These are phyloP conservation scores for Komagataella pseudopastoris DNA, from an alignment of 805 yeast species.

Conservation along the genomic window DNA sequence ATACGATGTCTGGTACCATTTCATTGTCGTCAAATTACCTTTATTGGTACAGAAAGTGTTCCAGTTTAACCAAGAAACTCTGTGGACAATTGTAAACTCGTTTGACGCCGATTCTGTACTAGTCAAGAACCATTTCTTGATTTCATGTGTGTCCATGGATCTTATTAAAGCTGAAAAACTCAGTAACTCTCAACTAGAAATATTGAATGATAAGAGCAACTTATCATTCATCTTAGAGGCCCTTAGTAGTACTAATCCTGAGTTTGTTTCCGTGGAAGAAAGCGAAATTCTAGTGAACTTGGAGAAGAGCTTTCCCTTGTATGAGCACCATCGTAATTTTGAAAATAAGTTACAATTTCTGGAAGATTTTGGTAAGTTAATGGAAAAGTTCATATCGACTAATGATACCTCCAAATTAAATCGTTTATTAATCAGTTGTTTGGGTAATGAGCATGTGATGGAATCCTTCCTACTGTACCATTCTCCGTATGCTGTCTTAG, in stretches of 20 bases:
- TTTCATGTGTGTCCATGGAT: background rate
- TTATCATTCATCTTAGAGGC: background rate
- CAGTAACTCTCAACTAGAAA: background rate
- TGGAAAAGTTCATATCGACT: background rate
- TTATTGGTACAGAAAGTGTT: slow-evolving; percentile 9
- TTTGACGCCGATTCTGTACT: slow-evolving; percentile 5
- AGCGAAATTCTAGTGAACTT: background rate
- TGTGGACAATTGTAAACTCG: slow-evolving; percentile 11
- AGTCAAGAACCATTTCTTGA: background rate
- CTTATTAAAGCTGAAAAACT: background rate
- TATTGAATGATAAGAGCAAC: background rate
- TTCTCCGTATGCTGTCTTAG: background rate
- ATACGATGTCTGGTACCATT: slow-evolving; percentile 12
- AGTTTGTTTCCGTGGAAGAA: background rate
- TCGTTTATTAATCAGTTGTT: background rate
- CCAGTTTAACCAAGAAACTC: slow-evolving; percentile 16
- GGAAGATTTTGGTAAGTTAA: background rate
- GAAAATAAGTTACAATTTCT: background rate
- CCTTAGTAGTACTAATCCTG: background rate
- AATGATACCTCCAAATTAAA: slow-evolving; percentile 2
- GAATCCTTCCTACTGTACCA: background rate
- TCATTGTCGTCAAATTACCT: slow-evolving; percentile 14
- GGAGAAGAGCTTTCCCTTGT: background rate
- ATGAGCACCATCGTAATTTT: background rate
- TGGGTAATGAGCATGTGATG: background rate